Evolutionary conservation across 1,284 basidiomycete species (phyloP), one percentile per base, ranked within the genome.

Genomic region (Wallemia hederae): DNA sequence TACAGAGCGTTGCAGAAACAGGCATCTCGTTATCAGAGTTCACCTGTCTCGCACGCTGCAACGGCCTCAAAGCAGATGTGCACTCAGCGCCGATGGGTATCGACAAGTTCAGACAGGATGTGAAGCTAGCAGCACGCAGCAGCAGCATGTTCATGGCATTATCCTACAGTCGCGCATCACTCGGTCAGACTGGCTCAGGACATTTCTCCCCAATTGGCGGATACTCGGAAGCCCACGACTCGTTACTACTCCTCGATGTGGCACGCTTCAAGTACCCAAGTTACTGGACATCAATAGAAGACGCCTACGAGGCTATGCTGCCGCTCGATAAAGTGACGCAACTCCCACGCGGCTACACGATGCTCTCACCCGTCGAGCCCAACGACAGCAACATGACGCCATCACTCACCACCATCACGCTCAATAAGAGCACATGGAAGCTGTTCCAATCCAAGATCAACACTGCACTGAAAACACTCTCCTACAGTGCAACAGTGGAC

Each of bases 21-120:
- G 67, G 67, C 24, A 59, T 68, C 56, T 66, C 66, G 24, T 55
- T 68, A 0, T 31, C 65, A 29, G 67, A 68, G 22, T 68, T 68
- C 60, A 61, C 63, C 57, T 68, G 67, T 59, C 62, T 68, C 34
- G 64, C 66, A 15, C 60, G 62, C 9, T 68, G 67, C 61, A 68
- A 68, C 58, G 66, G 66, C 0, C 61, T 68, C 1, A 25, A 33
- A 0, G 65, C 63, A 1, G 19, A 59, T 15, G 29, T 5, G 0
- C 27, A 59, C 25, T 26, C 55, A 11, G 33, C 58, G 9, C 63
- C 63, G 1, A 27, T 60, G 1, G 26, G 24, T 17, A 11, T 60
- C 27, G 59, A 33, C 24, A 39, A 60, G 60, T 67, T 67, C 58
- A 33, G 65, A 17, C n/a, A 22, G 1, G 64, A 66, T 27, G n/a